Evolutionary conservation across 179 eudicot species (phyloP).

Genomic region (Kewa caespitosa): DNA sequence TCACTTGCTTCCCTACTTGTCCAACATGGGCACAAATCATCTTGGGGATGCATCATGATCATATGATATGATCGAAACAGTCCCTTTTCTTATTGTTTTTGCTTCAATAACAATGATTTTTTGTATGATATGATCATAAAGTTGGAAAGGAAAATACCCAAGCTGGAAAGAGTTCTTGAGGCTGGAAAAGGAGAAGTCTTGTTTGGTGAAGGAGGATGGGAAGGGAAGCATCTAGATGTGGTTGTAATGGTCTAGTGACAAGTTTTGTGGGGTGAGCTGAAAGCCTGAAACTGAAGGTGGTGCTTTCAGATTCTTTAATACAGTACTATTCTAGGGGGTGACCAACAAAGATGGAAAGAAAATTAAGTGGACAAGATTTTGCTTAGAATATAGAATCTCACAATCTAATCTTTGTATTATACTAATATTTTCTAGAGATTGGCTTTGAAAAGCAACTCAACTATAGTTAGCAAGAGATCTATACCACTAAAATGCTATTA

Average conservation of each 20-base stretch:
- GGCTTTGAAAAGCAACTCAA: conserved; percentile 2
- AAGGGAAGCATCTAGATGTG: conserved; percentile 6
- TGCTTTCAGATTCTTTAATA: conserved; percentile 27
- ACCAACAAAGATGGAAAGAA: conserved; percentile 12
- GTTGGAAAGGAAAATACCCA: neutral
- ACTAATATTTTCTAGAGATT: neutral
- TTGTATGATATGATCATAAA: neutral
- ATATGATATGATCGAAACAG: too few species aligned
- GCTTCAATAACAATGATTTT: too few species aligned
- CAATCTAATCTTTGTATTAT: neutral
- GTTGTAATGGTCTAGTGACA: conserved; percentile 10
- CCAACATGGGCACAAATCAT: conserved; percentile 13
- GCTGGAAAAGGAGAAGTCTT: conserved; percentile 1
- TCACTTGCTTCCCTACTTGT: conserved; percentile 5
- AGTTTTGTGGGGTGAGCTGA: conserved; percentile 22
- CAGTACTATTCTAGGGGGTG: conserved; percentile 10
- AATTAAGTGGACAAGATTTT: neutral
- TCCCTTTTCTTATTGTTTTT: too few species aligned
- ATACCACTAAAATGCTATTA: neutral
- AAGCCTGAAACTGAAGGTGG: conserved; percentile 3
- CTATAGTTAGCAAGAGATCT: neutral
- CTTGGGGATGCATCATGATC: conserved; percentile 11
- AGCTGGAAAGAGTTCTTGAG: neutral
- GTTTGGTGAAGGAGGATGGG: neutral
- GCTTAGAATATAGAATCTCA: conserved; percentile 11